These are phyloP conservation scores for Meyerozyma guilliermondii DNA, from an alignment of 1,139 yeast genomes.

Conservation along the genomic window DNA sequence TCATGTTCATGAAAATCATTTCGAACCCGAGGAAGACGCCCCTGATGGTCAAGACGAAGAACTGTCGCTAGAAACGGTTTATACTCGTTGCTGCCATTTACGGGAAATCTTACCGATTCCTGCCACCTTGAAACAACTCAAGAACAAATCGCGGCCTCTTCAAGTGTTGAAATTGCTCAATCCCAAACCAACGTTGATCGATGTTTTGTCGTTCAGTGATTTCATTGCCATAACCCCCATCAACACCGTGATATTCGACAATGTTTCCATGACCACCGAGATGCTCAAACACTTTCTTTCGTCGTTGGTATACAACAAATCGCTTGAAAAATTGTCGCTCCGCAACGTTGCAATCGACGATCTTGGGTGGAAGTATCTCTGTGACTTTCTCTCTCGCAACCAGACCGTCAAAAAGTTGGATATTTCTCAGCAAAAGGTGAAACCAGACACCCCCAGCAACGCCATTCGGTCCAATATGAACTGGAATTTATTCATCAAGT, in stretches of 20 bases:
- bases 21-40: conserved; percentile 26
- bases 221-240: conserved; percentile 82
- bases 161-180: conserved; percentile 75
- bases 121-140: conserved; percentile 80
- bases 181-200: conserved; percentile 88
- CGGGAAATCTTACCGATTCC: conserved; percentile 92
- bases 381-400: conserved; percentile 64
- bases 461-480: conserved; percentile 63
- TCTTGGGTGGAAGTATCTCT: conserved; percentile 68
- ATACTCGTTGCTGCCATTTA: conserved; percentile 89
- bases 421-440: conserved; percentile 69
- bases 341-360: conserved; percentile 73
- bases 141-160: conserved; percentile 68
- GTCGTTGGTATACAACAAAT: conserved; percentile 52
- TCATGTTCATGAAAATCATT: conserved; percentile 64
- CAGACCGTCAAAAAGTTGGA: conserved; percentile 62
- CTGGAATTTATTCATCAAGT: conserved; percentile 65
- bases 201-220: conserved; percentile 82
- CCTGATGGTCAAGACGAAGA: conserved; percentile 14
- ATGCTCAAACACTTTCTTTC: conserved; percentile 71
- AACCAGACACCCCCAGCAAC: conserved; percentile 40
- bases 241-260: conserved; percentile 73
- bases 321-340: conserved; percentile 66
- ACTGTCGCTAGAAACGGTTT: conserved; percentile 63
- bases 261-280: conserved; percentile 72